phyloP scores from a whole-genome alignment of 2,329 filamentous ascomycete species.

The Chrysosphaeria jannelii region DNA sequence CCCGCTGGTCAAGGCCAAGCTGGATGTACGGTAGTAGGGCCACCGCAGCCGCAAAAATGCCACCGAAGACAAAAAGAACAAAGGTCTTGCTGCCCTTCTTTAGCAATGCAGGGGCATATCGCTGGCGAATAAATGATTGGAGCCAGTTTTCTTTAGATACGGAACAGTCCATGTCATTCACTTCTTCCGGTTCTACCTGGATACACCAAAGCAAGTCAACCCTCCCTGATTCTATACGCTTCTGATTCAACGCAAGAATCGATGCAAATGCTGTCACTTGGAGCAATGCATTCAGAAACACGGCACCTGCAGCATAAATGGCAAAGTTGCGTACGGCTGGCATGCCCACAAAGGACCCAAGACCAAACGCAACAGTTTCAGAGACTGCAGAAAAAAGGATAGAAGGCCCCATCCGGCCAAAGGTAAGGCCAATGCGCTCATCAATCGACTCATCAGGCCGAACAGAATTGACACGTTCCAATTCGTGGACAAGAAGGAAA shows the following conservation, averaged over 20 bases:
- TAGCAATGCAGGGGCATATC: conserved; percentile 58
- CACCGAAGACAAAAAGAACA: conserved; percentile 58
- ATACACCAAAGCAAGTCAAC: conserved; percentile 84
- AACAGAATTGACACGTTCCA: conserved; percentile 77
- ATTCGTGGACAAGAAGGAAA: conserved; percentile 93
- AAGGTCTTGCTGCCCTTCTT: conserved; percentile 49
- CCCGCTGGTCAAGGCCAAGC: conserved; percentile 76
- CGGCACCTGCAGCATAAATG: conserved; percentile 80
- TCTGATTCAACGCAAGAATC: conserved; percentile 70
- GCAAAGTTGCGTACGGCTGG: conserved; percentile 94
- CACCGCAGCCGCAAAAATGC: conserved; percentile 58
- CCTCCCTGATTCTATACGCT: conserved; percentile 59
- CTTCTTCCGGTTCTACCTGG: conserved; percentile 42
- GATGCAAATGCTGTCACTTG: conserved; percentile 96
- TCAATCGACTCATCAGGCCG: conserved; percentile 73
- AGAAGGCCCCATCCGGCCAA: conserved; percentile 91
- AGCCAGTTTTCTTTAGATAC: conserved; percentile 43
- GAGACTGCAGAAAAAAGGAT: conserved; percentile 87
- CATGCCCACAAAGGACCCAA: conserved; percentile 90
- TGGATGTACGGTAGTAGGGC: conserved; percentile 61
- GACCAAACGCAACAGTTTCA: conserved; percentile 74
- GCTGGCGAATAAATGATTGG: conserved; percentile 68
- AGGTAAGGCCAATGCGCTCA: conserved; percentile 53
- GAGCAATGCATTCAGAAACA: conserved; percentile 87
- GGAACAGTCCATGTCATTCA: no score